Base-by-base conservation (phyloP, 2,329 filamentous ascomycete species). In the Thielaviopsis euricoi region DNA sequence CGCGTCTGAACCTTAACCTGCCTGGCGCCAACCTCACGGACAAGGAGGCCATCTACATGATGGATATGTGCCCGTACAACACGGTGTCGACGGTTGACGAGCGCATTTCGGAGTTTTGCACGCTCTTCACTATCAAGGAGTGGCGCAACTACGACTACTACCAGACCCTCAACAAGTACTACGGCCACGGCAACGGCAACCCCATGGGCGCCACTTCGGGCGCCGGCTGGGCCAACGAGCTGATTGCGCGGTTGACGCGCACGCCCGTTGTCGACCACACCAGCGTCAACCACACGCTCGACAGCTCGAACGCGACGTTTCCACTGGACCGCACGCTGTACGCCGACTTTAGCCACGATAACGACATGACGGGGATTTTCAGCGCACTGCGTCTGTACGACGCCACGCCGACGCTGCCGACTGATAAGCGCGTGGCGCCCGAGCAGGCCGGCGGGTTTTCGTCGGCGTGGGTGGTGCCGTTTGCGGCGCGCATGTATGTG, bases 341-440 rank as follows among this genome's bases (percentile, higher is more conserved):
- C 66, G 89, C 88, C 0, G 90, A 96, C 69, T 95, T 96, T 67
- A 87, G 83, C 62, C 90, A 96, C 69, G 90, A 96, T 70, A 95
- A 94, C 68, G 83, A 86, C 66, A 89, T 96, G 82, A 81, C 80
- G 29, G 78, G 79, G 7, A 81, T 94, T 6, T 86, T 86, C 66
- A 82, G 81, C 5, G 88, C 89, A 0, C 67, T 96, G 62, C 87
- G 89, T 0, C 71, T 95, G 25, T 95, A 89, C 71, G 86, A 89
- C 63, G 71, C 70, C 50, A 87, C 81, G 0, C 65, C 67, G 15
- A 72, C 76, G 12, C 71, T 85, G 23, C 74, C 77, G 2, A 76
- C 75, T 23, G 73, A 72, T 2, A 73, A 72, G 6, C 68, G 80
- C 25, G 67, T 76, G 46, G 71, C 76, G 50, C 74, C 79, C 0